Conservation (phyloP, 805 yeast genomes). For the Ogataea populi-albae region DNA sequence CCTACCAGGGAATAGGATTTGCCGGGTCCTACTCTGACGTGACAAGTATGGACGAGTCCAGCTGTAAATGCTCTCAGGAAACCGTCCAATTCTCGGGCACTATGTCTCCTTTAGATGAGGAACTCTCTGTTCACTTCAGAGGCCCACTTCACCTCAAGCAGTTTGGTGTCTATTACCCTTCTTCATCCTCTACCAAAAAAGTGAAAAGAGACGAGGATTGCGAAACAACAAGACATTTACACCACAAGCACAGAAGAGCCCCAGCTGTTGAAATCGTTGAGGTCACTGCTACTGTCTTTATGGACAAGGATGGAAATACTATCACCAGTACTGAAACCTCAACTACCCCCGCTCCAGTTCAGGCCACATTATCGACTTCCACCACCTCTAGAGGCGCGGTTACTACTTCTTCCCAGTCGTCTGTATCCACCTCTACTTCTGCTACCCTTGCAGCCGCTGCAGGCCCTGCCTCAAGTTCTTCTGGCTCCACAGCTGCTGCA, state of each 20-base stretch:
- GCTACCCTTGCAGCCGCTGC: conserved; percentile 17
- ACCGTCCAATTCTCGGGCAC: conserved; percentile 62
- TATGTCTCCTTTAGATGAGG: conserved; percentile 80
- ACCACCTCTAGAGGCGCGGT: conserved; percentile 26
- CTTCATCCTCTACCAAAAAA: conserved; percentile 36
- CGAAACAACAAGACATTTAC: conserved; percentile 41
- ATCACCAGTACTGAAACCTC: conserved; percentile 28
- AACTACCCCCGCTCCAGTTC: conserved; percentile 17
- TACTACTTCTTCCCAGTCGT: conserved; percentile 35
- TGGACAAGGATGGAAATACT: conserved; percentile 55
- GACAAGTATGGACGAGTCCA: conserved; percentile 57
- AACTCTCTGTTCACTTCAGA: conserved; percentile 84
- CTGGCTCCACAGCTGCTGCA: conserved; percentile 28
- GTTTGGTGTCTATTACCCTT: conserved; percentile 87
- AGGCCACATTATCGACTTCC: conserved; percentile 29
- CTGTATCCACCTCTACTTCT: conserved; percentile 19
- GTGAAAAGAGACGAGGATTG: conserved; percentile 40
- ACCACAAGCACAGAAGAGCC: conserved; percentile 57
- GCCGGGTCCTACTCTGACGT: conserved; percentile 77
- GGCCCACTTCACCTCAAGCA: conserved; percentile 80
- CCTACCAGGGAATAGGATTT: conserved; percentile 68
- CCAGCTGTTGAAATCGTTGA: conserved; percentile 61
- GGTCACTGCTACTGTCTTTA: conserved; percentile 77
- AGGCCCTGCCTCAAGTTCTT: conserved; percentile 27
- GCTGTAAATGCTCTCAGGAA: conserved; percentile 69